These are phyloP conservation scores for Eucalyptus cloeziana DNA, from an alignment of 345 rosid genomes.

Conservation along the genomic window DNA sequence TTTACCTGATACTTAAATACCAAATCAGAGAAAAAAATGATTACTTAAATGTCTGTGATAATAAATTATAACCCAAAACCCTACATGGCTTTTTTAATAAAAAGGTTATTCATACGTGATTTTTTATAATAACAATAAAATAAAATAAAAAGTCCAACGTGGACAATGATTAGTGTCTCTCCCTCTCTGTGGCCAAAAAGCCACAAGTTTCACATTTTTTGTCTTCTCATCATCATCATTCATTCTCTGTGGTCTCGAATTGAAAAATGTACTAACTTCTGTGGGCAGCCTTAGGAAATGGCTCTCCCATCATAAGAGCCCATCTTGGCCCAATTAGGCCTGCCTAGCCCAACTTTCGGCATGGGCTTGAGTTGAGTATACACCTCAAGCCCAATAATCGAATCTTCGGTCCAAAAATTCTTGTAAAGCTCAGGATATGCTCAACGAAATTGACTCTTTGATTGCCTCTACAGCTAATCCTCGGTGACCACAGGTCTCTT, in stretches of 20 bases:
- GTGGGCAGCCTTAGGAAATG: not conserved
- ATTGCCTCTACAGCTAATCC: not conserved
- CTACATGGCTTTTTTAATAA: accelerated
- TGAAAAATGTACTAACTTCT: not conserved
- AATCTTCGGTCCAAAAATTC: not conserved
- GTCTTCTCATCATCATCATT: too few relatives aligned
- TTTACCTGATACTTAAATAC: accelerated
- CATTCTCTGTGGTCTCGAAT: not conserved
- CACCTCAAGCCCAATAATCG: not conserved
- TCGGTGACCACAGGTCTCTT: not conserved
- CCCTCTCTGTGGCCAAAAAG: too few relatives aligned
- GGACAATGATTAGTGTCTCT: not conserved
- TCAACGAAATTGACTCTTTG: not conserved
- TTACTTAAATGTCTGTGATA: accelerated
- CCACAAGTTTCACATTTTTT: too few relatives aligned
- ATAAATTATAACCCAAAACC: too few relatives aligned
- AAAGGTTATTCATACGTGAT: accelerated
- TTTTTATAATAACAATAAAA: too few relatives aligned
- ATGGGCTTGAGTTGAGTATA: not conserved
- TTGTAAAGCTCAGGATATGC: not conserved
- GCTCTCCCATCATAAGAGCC: not conserved
- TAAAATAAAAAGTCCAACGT: not conserved
- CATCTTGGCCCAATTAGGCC: not conserved
- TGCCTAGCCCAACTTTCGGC: not conserved
- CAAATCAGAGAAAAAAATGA: not conserved